These are phyloP conservation scores for Saccharomycopsis hybrid DNA, from an alignment of 1,139 yeast genomes.

Conservation along the genomic window DNA sequence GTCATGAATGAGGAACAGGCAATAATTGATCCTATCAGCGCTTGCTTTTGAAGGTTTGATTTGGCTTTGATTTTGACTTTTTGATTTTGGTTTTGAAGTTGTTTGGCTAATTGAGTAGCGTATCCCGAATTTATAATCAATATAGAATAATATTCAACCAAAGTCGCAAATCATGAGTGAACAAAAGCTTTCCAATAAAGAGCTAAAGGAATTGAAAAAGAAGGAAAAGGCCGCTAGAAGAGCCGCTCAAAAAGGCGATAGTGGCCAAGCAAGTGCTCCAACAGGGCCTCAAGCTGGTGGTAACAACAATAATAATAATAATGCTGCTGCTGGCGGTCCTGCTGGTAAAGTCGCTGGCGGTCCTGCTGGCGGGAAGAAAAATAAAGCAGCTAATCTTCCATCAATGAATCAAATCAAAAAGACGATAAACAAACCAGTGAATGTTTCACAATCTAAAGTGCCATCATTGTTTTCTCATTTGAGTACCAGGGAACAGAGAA, in stretches of 20 bases:
- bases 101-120: no score
- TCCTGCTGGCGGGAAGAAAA: neutral
- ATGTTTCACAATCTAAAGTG: conserved; percentile 34
- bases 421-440: conserved; percentile 49
- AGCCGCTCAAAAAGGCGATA: conserved; percentile 50
- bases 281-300: neutral
- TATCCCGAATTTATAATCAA: no score
- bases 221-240: conserved; percentile 87
- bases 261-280: conserved; percentile 11
- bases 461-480: conserved; percentile 80
- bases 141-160: no score
- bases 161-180: conserved; percentile 2
- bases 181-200: conserved; percentile 56
- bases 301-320: neutral
- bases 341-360: neutral
- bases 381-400: conserved; percentile 25
- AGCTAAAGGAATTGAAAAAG: conserved; percentile 80
- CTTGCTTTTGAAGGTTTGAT: no score
- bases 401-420: conserved; percentile 44
- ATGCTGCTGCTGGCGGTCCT: neutral
- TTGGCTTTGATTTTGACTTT: no score
- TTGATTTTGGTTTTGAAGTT: no score
- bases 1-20: no score
- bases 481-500: conserved; percentile 76
- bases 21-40: no score